phyloP scores from a whole-genome alignment of 495 filamentous ascomycete genomes.

The Aspergillus ostianus region DNA sequence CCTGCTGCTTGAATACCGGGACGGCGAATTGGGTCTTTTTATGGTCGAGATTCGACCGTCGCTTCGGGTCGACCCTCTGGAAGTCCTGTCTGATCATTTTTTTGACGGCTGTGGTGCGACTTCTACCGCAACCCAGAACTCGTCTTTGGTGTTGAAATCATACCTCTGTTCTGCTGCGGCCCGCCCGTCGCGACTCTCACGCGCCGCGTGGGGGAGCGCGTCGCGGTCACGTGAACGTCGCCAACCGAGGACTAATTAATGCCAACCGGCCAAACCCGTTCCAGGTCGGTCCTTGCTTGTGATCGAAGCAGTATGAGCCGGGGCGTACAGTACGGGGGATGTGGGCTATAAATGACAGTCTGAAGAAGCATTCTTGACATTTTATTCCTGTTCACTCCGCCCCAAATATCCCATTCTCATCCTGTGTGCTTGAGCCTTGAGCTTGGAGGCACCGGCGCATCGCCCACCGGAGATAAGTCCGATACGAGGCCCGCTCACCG shows the following conservation, averaged over 20 bases:
- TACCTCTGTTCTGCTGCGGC: no score
- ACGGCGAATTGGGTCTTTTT: conserved; percentile 85
- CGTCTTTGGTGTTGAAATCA: not conserved
- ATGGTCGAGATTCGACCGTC: conserved; percentile 68
- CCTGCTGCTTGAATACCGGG: conserved; percentile 64
- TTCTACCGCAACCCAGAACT: not conserved
- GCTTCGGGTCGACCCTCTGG: conserved; percentile 76
- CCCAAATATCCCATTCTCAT: no score
- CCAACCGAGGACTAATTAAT: conserved; percentile 3
- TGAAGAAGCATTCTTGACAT: no score
- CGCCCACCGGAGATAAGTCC: not conserved
- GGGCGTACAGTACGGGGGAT: no score
- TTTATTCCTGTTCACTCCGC: no score
- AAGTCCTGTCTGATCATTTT: conserved; percentile 70
- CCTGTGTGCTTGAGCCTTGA: no score
- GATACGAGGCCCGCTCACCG: conserved; percentile 37
- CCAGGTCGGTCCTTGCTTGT: not conserved
- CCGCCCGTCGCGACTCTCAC: not conserved
- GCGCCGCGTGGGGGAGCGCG: conserved; percentile 2
- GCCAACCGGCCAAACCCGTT: not conserved
- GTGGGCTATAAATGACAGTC: no score
- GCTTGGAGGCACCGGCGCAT: no score
- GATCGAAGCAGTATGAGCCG: not conserved
- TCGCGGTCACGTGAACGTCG: not conserved
- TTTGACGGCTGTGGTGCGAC: conserved; percentile 18